phyloP scores from a whole-genome alignment of 345 rosid species.

The Ailanthus altissimus region DNA sequence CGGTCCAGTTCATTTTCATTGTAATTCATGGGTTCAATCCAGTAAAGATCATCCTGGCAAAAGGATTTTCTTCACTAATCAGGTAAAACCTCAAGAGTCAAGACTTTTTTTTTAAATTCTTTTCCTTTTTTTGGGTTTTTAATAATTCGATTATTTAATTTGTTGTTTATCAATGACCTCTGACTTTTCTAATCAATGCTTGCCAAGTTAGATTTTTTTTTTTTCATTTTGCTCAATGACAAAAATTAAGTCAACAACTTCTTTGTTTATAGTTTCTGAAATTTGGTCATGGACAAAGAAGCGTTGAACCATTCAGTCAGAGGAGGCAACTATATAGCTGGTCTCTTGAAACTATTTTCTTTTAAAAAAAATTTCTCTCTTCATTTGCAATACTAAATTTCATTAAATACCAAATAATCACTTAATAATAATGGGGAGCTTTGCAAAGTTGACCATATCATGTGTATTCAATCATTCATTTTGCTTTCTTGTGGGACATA shows the following conservation, averaged over 20 bases:
- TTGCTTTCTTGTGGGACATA: neutral
- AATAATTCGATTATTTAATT: neutral
- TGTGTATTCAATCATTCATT: slow-evolving; percentile 1
- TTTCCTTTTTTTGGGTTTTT: neutral
- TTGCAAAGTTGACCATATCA: neutral
- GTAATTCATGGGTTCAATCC: slow-evolving; percentile 96
- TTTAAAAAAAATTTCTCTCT: too few species aligned
- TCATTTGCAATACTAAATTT: too few species aligned
- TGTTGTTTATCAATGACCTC: slow-evolving; percentile 7
- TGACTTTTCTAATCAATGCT: slow-evolving; percentile 3
- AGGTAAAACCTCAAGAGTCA: slow-evolving; percentile 42
- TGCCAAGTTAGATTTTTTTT: slow-evolving; percentile 5
- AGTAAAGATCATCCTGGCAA: slow-evolving; percentile 57
- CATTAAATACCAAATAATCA: too few species aligned
- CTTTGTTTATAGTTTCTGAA: slow-evolving; percentile 15
- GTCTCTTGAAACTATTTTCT: too few species aligned
- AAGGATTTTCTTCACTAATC: slow-evolving; percentile 81
- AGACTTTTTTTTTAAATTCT: neutral
- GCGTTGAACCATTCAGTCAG: slow-evolving; percentile 30
- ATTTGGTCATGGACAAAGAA: slow-evolving; percentile 12
- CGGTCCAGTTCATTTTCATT: slow-evolving; percentile 88
- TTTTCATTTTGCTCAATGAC: slow-evolving; percentile 8
- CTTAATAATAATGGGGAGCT: neutral
- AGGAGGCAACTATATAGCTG: slow-evolving; percentile 1
- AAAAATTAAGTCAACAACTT: slow-evolving; percentile 24